A percentile compares a stretch with the other conserved stretches of the same genome.
These are phyloP conservation scores for Diutina sp. DNA, from an alignment of 1,139 yeast species.

Conservation along the genomic window DNA sequence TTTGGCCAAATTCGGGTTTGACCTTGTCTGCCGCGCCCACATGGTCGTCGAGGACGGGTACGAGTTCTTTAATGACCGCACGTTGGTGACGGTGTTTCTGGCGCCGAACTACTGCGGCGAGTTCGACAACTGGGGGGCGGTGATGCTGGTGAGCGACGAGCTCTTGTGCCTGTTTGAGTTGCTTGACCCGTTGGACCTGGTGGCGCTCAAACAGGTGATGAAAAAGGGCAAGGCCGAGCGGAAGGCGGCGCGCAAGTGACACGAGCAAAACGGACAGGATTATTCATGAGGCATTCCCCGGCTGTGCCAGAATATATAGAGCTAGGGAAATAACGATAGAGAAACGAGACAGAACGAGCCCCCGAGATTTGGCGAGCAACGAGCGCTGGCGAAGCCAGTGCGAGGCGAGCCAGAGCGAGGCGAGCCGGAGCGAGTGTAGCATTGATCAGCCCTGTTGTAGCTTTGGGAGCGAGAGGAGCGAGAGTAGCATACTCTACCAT, in stretches of 20 bases:
- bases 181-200: conserved; percentile 85
- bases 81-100: conserved; percentile 85
- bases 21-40: conserved; percentile 92
- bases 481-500: too few relatives aligned
- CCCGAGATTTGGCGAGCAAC: too few relatives aligned
- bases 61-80: conserved; percentile 89
- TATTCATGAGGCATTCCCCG: not conserved
- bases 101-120: conserved; percentile 99
- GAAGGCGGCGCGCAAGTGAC: conserved; percentile 14
- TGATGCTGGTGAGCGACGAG: conserved; percentile 92
- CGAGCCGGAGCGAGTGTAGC: too few relatives aligned
- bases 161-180: conserved; percentile 84
- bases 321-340: not conserved
- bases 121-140: conserved; percentile 98
- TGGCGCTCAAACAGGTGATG: conserved; percentile 88
- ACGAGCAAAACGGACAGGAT: not conserved
- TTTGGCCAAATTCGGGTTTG: conserved; percentile 77
- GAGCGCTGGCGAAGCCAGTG: too few relatives aligned
- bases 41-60: conserved; percentile 99
- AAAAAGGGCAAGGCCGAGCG: conserved; percentile 75
- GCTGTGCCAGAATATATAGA: not conserved
- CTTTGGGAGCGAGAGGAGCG: too few relatives aligned
- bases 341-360: not conserved
- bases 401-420: too few relatives aligned
- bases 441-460: too few relatives aligned